Evolutionary conservation across 805 yeast genomes (phyloP), one percentile per base, ranked within the genome.

Genomic region (Myxozyma sirexii): DNA sequence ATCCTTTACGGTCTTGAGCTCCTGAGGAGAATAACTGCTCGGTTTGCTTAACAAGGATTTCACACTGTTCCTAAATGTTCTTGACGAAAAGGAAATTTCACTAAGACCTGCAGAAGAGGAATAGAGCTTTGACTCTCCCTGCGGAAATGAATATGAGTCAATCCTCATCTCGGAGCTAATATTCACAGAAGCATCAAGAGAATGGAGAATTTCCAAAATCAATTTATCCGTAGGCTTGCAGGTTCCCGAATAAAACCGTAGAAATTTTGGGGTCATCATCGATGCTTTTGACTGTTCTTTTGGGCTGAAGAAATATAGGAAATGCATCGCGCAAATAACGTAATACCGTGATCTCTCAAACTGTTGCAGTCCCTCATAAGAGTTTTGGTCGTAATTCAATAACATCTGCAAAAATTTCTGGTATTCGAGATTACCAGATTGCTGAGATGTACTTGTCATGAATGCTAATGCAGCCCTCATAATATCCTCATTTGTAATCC

Each of bases 221-320:
- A 91, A 59, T 54, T 82, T 69, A 69, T 93, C 97, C 38, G 82
- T 82, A 1, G 84, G 74, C 15, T 81, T 70, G 1, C 77, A 74
- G 0, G 92, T 78, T 3, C 96, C 97, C n/a, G 74, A 71, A 69
- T 87, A 90, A 46, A 81, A 76, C 5, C 73, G 70, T 10, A 87
- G 68, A 1, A 90, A 54, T 48, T 75, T 79, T 26, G 78, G 79
- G 68, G 85, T 82, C 7, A 86, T 70, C 42, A 35, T 24, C 0
- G 75, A 72, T 7, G 65, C 49, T 6, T 76, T 83, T 0, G 90
- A 77, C 55, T 81, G 80, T 33, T 74, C 75, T 0, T 75, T 64
- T 0, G 76, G 70, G 66, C 86, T 82, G 44, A 78, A 67, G 15
- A 71, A 68, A 70, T 80, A 85, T n/a, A 91, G 73, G 26, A 74